phyloP scores from a whole-genome alignment of 78 protist genomes.

The Anaeramoeba ignava region DNA sequence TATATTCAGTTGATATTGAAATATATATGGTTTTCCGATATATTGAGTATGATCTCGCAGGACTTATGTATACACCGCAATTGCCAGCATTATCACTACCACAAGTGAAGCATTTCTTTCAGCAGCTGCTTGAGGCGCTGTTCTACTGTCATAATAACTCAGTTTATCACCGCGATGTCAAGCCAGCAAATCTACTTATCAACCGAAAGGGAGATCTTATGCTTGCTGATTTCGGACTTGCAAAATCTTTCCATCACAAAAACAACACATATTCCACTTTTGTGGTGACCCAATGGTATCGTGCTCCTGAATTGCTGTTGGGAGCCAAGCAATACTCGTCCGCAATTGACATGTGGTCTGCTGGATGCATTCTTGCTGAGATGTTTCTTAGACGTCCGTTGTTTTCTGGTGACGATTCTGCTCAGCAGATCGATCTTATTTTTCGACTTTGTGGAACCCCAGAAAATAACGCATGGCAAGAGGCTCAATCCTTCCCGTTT shows the following conservation, averaged over 20 bases:
- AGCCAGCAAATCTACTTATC: conserved; percentile 21
- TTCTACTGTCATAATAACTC: conserved; percentile 23
- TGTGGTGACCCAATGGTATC: conserved; percentile 18
- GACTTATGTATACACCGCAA: background rate
- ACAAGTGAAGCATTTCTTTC: conserved; percentile 23
- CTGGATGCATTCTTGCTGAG: background rate
- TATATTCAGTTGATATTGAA: background rate
- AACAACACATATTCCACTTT: background rate
- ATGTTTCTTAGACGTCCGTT: background rate
- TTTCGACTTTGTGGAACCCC: too few relatives aligned
- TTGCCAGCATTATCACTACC: background rate
- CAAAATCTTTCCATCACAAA: background rate
- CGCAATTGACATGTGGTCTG: conserved; percentile 8
- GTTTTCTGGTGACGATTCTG: background rate
- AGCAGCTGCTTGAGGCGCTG: conserved; percentile 34
- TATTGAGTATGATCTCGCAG: conserved; percentile 15
- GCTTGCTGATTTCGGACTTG: conserved; percentile 38
- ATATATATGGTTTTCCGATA: conserved; percentile 28
- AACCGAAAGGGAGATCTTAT: background rate
- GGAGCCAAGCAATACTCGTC: background rate
- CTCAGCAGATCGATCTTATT: conserved; percentile 6
- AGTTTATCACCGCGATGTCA: conserved; percentile 24
- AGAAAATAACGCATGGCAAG: too few relatives aligned
- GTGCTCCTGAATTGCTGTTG: conserved; percentile 35
- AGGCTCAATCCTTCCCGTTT: too few relatives aligned